These are phyloP conservation scores for Trypanosoma conorhini DNA, from an alignment of 208 protist species.

Conservation along the genomic window DNA sequence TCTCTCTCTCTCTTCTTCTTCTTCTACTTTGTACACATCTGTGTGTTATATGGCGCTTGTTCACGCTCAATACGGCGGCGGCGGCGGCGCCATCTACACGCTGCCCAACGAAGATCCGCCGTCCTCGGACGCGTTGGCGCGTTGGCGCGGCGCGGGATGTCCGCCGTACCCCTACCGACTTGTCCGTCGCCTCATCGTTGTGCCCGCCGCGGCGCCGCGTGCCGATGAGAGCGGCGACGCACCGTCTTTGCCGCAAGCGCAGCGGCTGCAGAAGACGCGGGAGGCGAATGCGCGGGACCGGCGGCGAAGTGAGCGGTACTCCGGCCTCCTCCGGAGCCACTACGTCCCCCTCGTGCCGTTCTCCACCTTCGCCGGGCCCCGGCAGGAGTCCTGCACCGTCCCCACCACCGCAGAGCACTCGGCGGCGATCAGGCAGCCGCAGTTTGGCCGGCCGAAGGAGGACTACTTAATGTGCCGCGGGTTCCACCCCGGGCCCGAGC, in stretches of 20 bases:
- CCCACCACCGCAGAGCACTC: neutral
- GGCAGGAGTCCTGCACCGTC: neutral
- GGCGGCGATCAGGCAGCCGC: neutral
- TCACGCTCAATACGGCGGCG: conserved; percentile 14
- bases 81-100: conserved; percentile 39
- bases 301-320: conserved; percentile 36
- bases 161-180: conserved; percentile 52
- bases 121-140: conserved; percentile 22
- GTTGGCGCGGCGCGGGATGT: conserved; percentile 27
- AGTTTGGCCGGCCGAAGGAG: neutral
- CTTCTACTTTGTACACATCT: too few relatives aligned
- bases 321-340: conserved; percentile 40
- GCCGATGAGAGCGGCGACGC: conserved; percentile 13
- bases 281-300: conserved; percentile 31
- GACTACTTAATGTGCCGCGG: conserved; percentile 17
- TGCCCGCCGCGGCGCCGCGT: neutral
- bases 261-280: conserved; percentile 12
- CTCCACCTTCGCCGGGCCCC: conserved; percentile 17
- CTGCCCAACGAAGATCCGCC: conserved; percentile 27
- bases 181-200: conserved; percentile 33
- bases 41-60: conserved; percentile 15
- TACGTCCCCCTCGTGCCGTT: conserved; percentile 59
- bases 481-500: conserved; percentile 13
- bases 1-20: too few relatives aligned
- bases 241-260: conserved; percentile 8